These are phyloP conservation scores for Golubevia pallescens DNA, from an alignment of 1,284 basidiomycete genomes.

Conservation along the genomic window DNA sequence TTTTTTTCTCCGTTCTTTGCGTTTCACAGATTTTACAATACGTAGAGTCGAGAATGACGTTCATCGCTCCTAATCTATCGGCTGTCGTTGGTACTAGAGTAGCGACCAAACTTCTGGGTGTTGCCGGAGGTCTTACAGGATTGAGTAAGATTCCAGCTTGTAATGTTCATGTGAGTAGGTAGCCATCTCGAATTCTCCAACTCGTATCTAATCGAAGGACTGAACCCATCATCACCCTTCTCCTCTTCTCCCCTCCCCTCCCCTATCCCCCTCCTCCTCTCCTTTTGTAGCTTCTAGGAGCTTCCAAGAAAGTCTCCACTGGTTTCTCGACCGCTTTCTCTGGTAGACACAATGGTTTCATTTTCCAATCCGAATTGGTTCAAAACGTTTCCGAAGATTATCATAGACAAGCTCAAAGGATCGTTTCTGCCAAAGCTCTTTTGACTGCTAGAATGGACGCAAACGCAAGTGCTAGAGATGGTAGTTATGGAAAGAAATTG, in stretches of 20 bases:
- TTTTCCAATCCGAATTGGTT: constrained; percentile 45
- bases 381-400: constrained; percentile 48
- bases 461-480: constrained; percentile 22
- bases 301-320: constrained; percentile 32
- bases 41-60: constrained; percentile 59
- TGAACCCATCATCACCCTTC: not conserved
- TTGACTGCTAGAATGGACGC: constrained; percentile 58
- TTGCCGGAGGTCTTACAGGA: constrained; percentile 50
- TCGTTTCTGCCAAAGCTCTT: constrained; percentile 55
- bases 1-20: too few species aligned
- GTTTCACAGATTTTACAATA: constrained; percentile 53
- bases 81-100: constrained; percentile 56
- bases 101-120: constrained; percentile 57
- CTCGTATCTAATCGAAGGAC: not conserved
- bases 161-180: constrained; percentile 31
- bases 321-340: constrained; percentile 36
- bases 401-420: constrained; percentile 49
- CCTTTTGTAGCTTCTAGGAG: constrained; percentile 32
- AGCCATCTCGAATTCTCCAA: not conserved
- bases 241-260: not conserved
- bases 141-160: constrained; percentile 60
- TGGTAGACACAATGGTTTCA: constrained; percentile 43
- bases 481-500: constrained; percentile 42
- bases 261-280: not conserved
- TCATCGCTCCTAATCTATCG: constrained; percentile 59